Base-by-base conservation (phyloP, 306 rosid species). In the Acacia confusa region DNA sequence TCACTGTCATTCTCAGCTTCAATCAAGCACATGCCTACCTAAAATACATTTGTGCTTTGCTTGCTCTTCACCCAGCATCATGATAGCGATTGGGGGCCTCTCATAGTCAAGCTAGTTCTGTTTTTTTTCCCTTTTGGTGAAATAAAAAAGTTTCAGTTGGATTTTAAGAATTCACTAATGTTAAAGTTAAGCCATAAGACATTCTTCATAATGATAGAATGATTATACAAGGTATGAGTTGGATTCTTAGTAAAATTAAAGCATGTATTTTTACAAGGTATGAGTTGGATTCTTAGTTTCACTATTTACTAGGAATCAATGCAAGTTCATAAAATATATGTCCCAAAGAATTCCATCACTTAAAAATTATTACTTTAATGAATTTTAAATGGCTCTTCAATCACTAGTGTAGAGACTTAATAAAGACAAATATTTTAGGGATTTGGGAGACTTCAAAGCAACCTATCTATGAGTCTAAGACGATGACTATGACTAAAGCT, bases 1-100 rank as follows among this genome's bases (percentile, higher is more conserved):
- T 86, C 84, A 82, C 81, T 69, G 84, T 91, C 88, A 80, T 80
- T 83, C 70, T 86, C 73, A 69, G 57, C 74, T 77, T 61, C 73
- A 75, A 88, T 88, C 84, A 79, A 87, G 58, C 86, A 87, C 90
- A 89, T 82, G 85, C 86, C 82, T 76, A 76, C 78, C 84, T 69
- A 77, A 84, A 69, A 78, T 9, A 38, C 45, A 40, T 75, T 81
- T 64, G 68, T 70, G 71, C 84, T 78, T 80, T 82, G 84, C 77
- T 77, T 78, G 64, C 77, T 70, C 79, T 82, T 83, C 75, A 60
- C 87, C 82, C 82, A 73, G 79, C 84, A 81, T 78, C 81, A 70
- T 57, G 77, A 55, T 82, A 77, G 79, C 72, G 58, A 78, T 79
- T 76, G 69, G 30, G 61, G 74, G 71, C 72, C 72, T 78, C 24